Evolutionary conservation across 805 yeast genomes (phyloP).

Genomic region (Candida parachauliodes): DNA sequence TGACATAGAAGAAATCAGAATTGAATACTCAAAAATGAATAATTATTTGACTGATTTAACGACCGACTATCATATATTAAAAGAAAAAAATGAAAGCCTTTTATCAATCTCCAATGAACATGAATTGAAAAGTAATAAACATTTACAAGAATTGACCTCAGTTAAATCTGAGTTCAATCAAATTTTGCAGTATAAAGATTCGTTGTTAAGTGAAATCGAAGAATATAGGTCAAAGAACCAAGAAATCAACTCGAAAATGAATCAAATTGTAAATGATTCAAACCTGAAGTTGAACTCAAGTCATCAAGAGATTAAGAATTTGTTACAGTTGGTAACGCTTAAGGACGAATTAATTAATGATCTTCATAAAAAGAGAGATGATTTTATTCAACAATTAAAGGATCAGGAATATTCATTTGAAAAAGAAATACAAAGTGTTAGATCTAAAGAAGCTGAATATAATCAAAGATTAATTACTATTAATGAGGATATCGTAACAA

Average conservation of each 20-base stretch:
- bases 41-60: background rate
- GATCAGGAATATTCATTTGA: too few relatives aligned
- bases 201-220: background rate
- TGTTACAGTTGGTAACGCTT: background rate
- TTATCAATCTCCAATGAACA: background rate
- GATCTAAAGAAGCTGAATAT: background rate
- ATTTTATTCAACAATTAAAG: background rate
- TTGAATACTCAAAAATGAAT: background rate
- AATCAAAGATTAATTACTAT: too few relatives aligned
- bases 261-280: background rate
- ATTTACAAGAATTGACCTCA: background rate
- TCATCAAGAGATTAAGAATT: conserved; percentile 2
- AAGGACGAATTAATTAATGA: conserved; percentile 1
- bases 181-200: background rate
- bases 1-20: background rate
- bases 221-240: background rate
- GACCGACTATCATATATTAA: background rate
- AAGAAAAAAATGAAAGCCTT: background rate
- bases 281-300: conserved; percentile 1
- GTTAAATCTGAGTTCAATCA: background rate
- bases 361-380: background rate
- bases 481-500: background rate
- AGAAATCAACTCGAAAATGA: background rate
- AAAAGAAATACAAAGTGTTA: background rate
- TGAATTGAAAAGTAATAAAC: background rate